Percentiles rank a stretch among this genome's conserved stretches.
Evolutionary conservation across 2,329 filamentous ascomycete genomes (phyloP).

Genomic region (Xylariaceae sp.): DNA sequence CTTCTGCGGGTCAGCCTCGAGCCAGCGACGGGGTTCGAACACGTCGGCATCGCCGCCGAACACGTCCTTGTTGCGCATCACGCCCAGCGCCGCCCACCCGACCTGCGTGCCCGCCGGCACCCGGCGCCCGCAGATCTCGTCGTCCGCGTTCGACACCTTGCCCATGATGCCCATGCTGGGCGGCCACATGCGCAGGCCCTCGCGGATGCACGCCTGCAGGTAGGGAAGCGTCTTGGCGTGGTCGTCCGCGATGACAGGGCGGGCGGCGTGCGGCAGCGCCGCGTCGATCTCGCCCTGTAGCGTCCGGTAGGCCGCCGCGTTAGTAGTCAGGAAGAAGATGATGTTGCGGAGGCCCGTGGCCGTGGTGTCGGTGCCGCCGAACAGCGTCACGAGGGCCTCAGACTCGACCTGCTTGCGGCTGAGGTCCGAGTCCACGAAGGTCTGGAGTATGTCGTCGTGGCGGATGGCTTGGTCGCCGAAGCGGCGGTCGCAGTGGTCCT

Average conservation of each 20-base stretch:
- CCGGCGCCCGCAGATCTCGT: slow-evolving; percentile 33
- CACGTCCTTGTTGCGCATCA: slow-evolving; percentile 36
- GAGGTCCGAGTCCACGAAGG: slow-evolving; percentile 34
- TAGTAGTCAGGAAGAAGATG: slow-evolving; percentile 49
- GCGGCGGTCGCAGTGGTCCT: too few species aligned
- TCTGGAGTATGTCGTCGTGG: slow-evolving; percentile 16
- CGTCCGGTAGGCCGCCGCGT: slow-evolving; percentile 44
- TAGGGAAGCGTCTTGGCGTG: slow-evolving; percentile 36
- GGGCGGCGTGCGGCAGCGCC: slow-evolving; percentile 34
- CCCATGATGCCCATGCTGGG: neutral
- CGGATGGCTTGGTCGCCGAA: neutral
- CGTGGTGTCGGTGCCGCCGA: slow-evolving; percentile 49
- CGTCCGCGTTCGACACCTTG: slow-evolving; percentile 30
- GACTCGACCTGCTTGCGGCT: slow-evolving; percentile 27
- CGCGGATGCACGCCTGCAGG: slow-evolving; percentile 21
- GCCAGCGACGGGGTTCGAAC: slow-evolving; percentile 48
- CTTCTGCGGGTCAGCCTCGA: slow-evolving; percentile 36
- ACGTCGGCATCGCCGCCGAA: slow-evolving; percentile 40
- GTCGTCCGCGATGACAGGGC: slow-evolving; percentile 18
- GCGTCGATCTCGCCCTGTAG: slow-evolving; percentile 47
- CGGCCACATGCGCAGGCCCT: neutral
- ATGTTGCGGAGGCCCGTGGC: slow-evolving; percentile 49
- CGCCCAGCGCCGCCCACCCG: slow-evolving; percentile 38
- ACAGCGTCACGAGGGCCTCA: slow-evolving; percentile 28
- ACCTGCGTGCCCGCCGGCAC: slow-evolving; percentile 42